These are phyloP conservation scores for Daldinia sp. DNA, from an alignment of 2,329 filamentous ascomycete species.

Conservation along the genomic window DNA sequence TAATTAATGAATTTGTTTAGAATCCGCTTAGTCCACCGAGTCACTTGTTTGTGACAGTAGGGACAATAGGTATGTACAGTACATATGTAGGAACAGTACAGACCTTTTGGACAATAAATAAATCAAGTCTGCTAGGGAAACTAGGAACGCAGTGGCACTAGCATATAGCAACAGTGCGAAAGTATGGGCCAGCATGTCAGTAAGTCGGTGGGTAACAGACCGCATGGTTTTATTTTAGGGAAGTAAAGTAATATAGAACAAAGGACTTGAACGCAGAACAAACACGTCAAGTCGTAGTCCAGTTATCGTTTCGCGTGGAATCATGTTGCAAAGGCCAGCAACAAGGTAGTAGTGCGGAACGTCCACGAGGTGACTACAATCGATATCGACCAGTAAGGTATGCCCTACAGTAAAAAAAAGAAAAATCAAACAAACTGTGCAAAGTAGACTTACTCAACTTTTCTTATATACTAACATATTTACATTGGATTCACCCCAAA, in stretches of 20 bases:
- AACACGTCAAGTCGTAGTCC: too few relatives aligned
- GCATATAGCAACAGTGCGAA: too few relatives aligned
- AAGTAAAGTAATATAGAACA: neutral
- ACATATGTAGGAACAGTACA: too few relatives aligned
- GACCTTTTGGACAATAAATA: too few relatives aligned
- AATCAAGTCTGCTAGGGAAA: too few relatives aligned
- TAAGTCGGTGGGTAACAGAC: too few relatives aligned
- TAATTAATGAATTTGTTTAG: neutral
- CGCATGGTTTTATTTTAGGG: neutral
- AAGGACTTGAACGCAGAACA: neutral
- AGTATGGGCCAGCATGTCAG: too few relatives aligned
- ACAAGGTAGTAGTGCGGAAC: neutral
- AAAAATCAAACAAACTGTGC: neutral
- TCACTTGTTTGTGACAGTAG: neutral
- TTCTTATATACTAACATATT: too few relatives aligned
- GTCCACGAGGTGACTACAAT: neutral
- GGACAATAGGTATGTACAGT: neutral
- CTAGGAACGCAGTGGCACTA: too few relatives aligned
- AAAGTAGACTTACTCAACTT: too few relatives aligned
- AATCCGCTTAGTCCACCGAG: neutral
- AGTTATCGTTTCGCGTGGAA: neutral
- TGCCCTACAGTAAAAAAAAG: too few relatives aligned
- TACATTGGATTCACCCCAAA: too few relatives aligned
- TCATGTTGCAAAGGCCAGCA: neutral
- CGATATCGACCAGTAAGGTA: neutral